A percentile compares a stretch with the other conserved stretches of the same genome.
Conservation (phyloP, 2,329 filamentous ascomycete species). For the Seiridium unicorne region DNA sequence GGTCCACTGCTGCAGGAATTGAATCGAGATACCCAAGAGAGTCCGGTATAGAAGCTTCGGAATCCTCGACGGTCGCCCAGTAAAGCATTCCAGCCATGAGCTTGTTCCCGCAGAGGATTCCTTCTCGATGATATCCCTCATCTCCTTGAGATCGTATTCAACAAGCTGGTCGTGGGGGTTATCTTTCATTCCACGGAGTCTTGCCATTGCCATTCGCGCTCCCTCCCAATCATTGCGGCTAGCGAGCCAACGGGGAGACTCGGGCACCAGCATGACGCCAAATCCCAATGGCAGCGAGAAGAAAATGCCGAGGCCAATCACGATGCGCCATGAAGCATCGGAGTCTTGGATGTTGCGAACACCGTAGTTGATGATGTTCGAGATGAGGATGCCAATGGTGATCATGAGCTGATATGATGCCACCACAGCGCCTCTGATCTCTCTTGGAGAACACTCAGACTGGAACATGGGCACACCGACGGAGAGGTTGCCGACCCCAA, state of each 20-base stretch:
- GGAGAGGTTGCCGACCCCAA: conserved; percentile 66
- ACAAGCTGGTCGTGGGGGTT: conserved; percentile 27
- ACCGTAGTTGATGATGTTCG: conserved; percentile 55
- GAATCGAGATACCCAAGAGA: conserved; percentile 59
- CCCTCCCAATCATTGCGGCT: conserved; percentile 43
- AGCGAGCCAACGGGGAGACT: conserved; percentile 16
- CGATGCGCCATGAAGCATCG: conserved; percentile 58
- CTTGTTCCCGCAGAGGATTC: conserved; percentile 42
- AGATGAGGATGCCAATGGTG: conserved; percentile 64
- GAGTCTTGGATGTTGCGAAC: conserved; percentile 35
- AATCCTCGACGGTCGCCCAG: conserved; percentile 41
- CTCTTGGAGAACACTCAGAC: conserved; percentile 59
- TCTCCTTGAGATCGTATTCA: conserved; percentile 52
- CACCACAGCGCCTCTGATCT: conserved; percentile 65
- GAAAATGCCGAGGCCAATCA: conserved; percentile 54
- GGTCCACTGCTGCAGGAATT: conserved; percentile 68
- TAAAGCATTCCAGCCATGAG: conserved; percentile 61
- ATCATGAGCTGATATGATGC: conserved; percentile 73
- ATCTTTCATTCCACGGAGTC: conserved; percentile 50
- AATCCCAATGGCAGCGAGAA: conserved; percentile 51
- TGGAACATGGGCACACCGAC: conserved; percentile 68
- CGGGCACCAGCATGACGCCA: conserved; percentile 40
- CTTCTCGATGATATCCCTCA: conserved; percentile 44
- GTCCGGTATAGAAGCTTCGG: conserved; percentile 65
- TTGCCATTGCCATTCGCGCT: conserved; percentile 48